Evolutionary conservation across 768 basidiomycete genomes (phyloP).

Genomic region (Coprinopsis marcescibilis): DNA sequence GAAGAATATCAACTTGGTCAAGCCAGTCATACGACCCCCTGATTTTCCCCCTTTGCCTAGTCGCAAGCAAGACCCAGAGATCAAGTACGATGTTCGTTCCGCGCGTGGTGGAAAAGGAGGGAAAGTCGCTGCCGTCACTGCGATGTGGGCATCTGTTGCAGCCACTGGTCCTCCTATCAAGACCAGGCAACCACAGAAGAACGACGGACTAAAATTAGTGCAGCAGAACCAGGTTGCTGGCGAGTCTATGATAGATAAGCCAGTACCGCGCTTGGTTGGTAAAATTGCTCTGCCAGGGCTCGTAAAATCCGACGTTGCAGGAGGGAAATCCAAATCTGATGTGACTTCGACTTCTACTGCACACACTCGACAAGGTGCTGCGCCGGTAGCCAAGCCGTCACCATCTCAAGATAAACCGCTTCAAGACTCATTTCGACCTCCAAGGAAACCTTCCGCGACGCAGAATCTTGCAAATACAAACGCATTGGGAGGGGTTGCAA

Average conservation of each 20-base stretch:
- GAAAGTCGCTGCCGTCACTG: constrained; percentile 64
- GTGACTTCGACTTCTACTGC: not conserved
- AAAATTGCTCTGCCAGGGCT: constrained; percentile 9
- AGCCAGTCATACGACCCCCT: constrained; percentile 24
- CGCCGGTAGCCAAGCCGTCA: not conserved
- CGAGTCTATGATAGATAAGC: not conserved
- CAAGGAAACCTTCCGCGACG: constrained; percentile 1
- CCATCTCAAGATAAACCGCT: too few species aligned
- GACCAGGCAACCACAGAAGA: not conserved
- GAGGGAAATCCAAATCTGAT: not conserved
- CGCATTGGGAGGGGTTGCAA: not conserved
- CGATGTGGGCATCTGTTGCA: constrained; percentile 65
- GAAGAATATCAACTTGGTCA: constrained; percentile 14
- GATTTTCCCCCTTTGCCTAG: constrained; percentile 22
- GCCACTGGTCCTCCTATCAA: constrained; percentile 10
- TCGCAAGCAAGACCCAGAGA: constrained; percentile 38
- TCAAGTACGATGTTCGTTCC: constrained; percentile 68
- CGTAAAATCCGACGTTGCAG: not conserved
- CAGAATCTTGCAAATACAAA: not conserved
- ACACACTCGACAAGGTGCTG: not conserved
- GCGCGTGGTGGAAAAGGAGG: constrained; percentile 76
- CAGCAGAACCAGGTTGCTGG: not conserved
- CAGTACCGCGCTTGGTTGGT: constrained; percentile 5
- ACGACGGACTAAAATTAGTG: not conserved
- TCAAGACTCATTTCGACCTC: not conserved